Conservation (phyloP, 2,329 filamentous ascomycete species). For the Aspergillus pseudoviridinutans region DNA sequence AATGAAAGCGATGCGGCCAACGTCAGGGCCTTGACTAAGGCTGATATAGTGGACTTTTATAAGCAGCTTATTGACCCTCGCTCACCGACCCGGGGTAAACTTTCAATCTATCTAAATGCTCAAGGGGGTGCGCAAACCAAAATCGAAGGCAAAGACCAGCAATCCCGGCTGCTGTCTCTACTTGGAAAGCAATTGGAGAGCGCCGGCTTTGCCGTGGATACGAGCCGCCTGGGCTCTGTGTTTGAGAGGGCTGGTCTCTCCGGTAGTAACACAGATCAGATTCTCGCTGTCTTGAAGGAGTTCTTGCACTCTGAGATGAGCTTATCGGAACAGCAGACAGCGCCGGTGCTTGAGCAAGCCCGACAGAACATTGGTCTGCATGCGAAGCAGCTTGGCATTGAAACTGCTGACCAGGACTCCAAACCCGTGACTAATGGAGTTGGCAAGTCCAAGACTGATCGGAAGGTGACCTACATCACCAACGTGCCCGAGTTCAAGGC, state of each 20-base stretch:
- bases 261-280: slow-evolving; percentile 45
- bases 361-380: slow-evolving; percentile 46
- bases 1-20: slow-evolving; percentile 73
- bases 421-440: slow-evolving; percentile 20
- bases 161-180: slow-evolving; percentile 40
- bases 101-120: slow-evolving; percentile 78
- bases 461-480: slow-evolving; percentile 60
- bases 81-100: slow-evolving; percentile 72
- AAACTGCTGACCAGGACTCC: slow-evolving; percentile 25
- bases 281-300: slow-evolving; percentile 49
- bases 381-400: slow-evolving; percentile 43
- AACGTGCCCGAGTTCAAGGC: slow-evolving; percentile 81
- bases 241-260: slow-evolving; percentile 46
- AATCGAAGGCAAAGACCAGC: slow-evolving; percentile 40
- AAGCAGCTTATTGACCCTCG: slow-evolving; percentile 68
- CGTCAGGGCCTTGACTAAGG: slow-evolving; percentile 71
- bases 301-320: slow-evolving; percentile 50
- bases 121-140: slow-evolving; percentile 53
- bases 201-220: slow-evolving; percentile 44
- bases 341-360: slow-evolving; percentile 48
- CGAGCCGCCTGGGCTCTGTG: slow-evolving; percentile 38
- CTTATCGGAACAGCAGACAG: slow-evolving; percentile 48
- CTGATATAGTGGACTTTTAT: slow-evolving; percentile 77
- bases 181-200: slow-evolving; percentile 46
- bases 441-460: slow-evolving; percentile 27